phyloP scores from a whole-genome alignment of 2,329 filamentous ascomycete genomes.

The Colletotrichum limetticola region DNA sequence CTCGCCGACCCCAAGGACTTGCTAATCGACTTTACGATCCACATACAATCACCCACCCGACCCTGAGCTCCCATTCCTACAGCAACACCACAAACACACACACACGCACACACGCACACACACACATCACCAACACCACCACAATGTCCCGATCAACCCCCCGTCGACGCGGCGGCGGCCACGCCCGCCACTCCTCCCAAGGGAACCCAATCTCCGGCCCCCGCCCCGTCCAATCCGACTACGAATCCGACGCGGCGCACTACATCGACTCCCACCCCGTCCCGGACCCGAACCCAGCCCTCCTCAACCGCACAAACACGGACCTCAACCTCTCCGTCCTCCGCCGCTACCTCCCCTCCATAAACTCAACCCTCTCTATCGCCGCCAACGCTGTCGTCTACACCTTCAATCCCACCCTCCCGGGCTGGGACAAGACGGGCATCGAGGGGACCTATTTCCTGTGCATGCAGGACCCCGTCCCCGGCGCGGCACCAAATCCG shows the following conservation, averaged over 20 bases:
- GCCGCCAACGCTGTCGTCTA: slow-evolving; percentile 91
- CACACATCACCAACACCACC: not conserved
- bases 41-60: not conserved
- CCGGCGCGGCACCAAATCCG: slow-evolving; percentile 48
- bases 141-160: slow-evolving; percentile 58
- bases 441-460: slow-evolving; percentile 92
- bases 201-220: slow-evolving; percentile 42
- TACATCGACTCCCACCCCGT: slow-evolving; percentile 55
- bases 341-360: slow-evolving; percentile 80
- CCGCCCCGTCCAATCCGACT: slow-evolving; percentile 59
- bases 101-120: no score
- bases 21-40: not conserved
- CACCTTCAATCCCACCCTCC: slow-evolving; percentile 72
- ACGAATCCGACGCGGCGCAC: slow-evolving; percentile 72
- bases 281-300: slow-evolving; percentile 56
- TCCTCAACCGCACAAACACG: slow-evolving; percentile 77
- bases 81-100: slow-evolving; percentile 33
- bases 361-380: slow-evolving; percentile 79
- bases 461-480: slow-evolving; percentile 69
- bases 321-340: slow-evolving; percentile 90
- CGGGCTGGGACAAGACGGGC: slow-evolving; percentile 85
- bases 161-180: slow-evolving; percentile 45
- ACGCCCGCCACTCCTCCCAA: slow-evolving; percentile 54
- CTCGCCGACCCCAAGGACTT: not conserved
- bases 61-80: slow-evolving; percentile 23